Conservation (phyloP, 2,329 filamentous ascomycete genomes). For the Ophiocordyceps sinensis region DNA sequence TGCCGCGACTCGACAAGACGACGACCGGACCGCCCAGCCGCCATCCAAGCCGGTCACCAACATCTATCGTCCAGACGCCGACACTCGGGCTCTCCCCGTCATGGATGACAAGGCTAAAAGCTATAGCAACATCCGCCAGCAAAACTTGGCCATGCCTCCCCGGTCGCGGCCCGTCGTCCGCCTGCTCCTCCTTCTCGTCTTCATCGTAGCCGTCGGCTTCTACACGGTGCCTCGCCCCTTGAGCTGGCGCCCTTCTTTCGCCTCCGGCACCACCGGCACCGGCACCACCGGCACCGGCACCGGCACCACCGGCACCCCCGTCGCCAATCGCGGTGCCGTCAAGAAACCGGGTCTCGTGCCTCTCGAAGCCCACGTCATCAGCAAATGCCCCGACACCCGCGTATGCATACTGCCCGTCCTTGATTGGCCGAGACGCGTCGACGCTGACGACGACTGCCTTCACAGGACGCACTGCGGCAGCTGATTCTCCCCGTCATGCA, state of each 20-base stretch:
- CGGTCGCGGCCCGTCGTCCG: not conserved
- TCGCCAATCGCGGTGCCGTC: constrained; percentile 3
- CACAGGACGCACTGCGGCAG: constrained; percentile 58
- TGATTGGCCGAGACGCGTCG: not conserved
- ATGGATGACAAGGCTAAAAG: not conserved
- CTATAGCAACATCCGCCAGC: not conserved
- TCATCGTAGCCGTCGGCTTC: constrained; percentile 9
- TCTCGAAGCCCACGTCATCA: constrained; percentile 91
- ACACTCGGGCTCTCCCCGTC: not conserved
- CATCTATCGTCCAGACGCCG: no score
- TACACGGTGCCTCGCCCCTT: not conserved
- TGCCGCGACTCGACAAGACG: no score
- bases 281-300: not conserved
- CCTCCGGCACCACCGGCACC: not conserved
- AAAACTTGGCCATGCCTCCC: not conserved
- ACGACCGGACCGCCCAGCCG: no score
- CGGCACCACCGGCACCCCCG: not conserved
- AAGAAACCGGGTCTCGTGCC: constrained; percentile 38
- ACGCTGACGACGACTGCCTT: not conserved
- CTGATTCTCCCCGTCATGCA: constrained; percentile 82
- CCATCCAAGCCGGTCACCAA: not conserved
- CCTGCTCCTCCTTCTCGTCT: constrained; percentile 6
- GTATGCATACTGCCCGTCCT: constrained; percentile 16
- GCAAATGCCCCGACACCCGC: constrained; percentile 85
- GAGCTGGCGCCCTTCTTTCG: not conserved